Evolutionary conservation across 106 monocot species (phyloP).

Genomic region (Narthecium ossifragum): DNA sequence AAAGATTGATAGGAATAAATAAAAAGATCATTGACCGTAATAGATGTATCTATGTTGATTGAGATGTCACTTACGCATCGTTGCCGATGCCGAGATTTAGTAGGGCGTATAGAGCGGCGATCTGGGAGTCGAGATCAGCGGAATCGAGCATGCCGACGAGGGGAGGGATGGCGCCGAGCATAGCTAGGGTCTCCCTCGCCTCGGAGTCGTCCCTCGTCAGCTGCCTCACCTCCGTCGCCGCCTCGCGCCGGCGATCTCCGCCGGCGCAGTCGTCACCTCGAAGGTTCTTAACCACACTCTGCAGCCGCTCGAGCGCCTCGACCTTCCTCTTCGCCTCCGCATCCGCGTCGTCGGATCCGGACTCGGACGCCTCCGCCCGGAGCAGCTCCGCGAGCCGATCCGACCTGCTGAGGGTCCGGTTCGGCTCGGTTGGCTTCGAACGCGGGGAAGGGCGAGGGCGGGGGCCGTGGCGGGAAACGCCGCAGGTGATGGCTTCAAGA

Average conservation of each 20-base stretch:
- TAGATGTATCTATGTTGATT: too few relatives aligned
- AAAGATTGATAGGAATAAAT: not conserved
- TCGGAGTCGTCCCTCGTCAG: constrained; percentile 56
- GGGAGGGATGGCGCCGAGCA: constrained; percentile 73
- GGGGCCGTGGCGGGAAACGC: constrained; percentile 15
- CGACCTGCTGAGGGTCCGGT: constrained; percentile 3
- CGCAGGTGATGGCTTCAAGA: constrained; percentile 46
- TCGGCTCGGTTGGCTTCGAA: not conserved
- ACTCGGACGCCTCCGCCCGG: constrained; percentile 23
- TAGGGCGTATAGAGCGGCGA: constrained; percentile 65
- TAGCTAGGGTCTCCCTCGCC: constrained; percentile 56
- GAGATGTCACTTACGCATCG: constrained; percentile 30
- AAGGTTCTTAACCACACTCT: constrained; percentile 35
- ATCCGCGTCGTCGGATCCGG: constrained; percentile 11
- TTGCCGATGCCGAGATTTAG: constrained; percentile 87
- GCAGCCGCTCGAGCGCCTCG: constrained; percentile 34
- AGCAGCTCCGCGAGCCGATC: constrained; percentile 55
- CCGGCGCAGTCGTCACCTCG: constrained; percentile 1
- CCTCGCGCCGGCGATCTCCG: constrained; percentile 13
- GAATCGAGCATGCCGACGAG: constrained; percentile 50
- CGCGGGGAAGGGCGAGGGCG: not conserved
- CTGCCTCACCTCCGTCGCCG: constrained; percentile 44
- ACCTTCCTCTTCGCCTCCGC: constrained; percentile 34
- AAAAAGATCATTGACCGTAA: not conserved
- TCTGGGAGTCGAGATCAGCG: constrained; percentile 19